A percentile compares a stretch with the other conserved stretches of the same genome.
Evolutionary conservation across 169 alveolate species (phyloP).

Genomic region (Plasmodium vinckei): DNA sequence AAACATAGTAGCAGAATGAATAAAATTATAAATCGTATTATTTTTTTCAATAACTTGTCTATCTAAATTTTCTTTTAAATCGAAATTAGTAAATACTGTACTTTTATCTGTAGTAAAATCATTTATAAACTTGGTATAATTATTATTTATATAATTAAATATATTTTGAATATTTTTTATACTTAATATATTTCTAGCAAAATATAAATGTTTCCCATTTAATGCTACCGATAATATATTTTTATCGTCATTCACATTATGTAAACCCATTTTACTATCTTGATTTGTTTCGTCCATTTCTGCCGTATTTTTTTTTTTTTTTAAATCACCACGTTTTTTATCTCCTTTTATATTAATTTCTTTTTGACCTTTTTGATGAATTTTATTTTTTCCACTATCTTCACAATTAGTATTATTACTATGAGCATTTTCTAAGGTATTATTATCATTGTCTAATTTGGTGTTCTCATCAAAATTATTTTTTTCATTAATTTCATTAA

Average conservation of each 20-base stretch:
- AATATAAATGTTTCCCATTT: not conserved
- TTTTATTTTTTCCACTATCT: not conserved
- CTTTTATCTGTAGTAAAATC: constrained; percentile 62
- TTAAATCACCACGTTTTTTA: not conserved
- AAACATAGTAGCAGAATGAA: constrained; percentile 70
- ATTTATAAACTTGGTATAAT: constrained; percentile 46
- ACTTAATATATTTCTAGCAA: constrained; percentile 40
- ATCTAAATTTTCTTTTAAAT: constrained; percentile 59
- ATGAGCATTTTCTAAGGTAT: too few relatives aligned
- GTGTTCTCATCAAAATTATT: not conserved
- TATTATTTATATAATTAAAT: constrained; percentile 44
- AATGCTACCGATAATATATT: not conserved
- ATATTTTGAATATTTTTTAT: constrained; percentile 48
- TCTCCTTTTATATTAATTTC: not conserved
- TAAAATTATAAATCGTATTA: constrained; percentile 53
- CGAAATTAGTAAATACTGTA: constrained; percentile 47
- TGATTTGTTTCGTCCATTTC: not conserved
- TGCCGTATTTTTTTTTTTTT: not conserved
- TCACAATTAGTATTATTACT: not conserved
- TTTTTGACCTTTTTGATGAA: too few relatives aligned
- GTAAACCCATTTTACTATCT: not conserved
- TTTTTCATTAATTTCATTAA: not conserved
- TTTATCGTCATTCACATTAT: not conserved
- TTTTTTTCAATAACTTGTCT: constrained; percentile 49
- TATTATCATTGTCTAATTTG: not conserved